Conservation (phyloP, 352 stramenopile genomes). For the Phytophthora quininea region DNA sequence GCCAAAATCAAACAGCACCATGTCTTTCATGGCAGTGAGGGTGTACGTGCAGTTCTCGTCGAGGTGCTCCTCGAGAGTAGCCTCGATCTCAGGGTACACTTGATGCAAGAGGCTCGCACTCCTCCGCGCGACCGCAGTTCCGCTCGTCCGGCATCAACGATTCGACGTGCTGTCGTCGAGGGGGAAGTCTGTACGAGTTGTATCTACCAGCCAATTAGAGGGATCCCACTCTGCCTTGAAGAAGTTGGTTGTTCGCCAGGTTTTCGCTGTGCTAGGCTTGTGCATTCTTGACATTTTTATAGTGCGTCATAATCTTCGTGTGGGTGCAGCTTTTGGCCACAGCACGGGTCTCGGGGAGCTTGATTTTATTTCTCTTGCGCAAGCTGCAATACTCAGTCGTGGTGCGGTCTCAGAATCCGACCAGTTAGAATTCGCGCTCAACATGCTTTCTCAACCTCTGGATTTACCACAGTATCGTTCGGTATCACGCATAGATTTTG, state of each 20-base stretch:
- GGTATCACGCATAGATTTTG: no score
- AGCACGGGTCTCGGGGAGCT: background rate
- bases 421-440: no score
- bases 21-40: background rate
- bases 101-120: background rate
- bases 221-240: conserved; percentile 1
- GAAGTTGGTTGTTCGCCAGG: background rate
- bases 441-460: no score
- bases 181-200: background rate
- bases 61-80: background rate
- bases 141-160: background rate
- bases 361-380: background rate
- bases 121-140: background rate
- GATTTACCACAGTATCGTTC: no score
- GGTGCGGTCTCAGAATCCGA: no score
- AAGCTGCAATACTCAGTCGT: background rate
- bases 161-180: background rate
- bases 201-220: conserved; percentile 1
- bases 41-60: conserved; percentile 11
- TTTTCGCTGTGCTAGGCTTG: background rate
- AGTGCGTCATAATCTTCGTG: background rate
- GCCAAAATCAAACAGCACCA: background rate
- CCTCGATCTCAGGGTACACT: conserved; percentile 8
- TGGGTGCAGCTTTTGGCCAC: background rate
- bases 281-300: conserved; percentile 1